phyloP scores from a whole-genome alignment of 2,329 filamentous ascomycete genomes.

The Trematosphaeria pertusa region DNA sequence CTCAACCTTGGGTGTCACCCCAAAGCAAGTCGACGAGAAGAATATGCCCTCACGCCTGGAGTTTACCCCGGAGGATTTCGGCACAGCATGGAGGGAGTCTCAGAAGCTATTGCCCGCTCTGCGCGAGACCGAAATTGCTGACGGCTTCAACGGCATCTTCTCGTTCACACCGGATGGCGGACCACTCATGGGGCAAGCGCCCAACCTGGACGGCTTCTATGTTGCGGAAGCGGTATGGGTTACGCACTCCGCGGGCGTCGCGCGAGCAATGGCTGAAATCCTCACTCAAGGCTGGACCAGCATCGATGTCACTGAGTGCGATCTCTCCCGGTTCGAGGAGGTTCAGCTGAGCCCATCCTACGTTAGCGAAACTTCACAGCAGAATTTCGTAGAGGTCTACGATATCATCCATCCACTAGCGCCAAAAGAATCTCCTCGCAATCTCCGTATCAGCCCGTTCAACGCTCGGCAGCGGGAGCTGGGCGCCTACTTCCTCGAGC shows the following conservation, averaged over 20 bases:
- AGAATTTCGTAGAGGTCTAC: conserved; percentile 70
- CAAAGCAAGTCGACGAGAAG: conserved; percentile 62
- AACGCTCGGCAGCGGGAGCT: conserved; percentile 61
- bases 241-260: conserved; percentile 69
- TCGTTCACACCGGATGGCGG: conserved; percentile 71
- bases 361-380: conserved; percentile 64
- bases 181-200: conserved; percentile 64
- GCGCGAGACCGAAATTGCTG: conserved; percentile 58
- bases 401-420: conserved; percentile 69
- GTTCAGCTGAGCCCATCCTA: conserved; percentile 65
- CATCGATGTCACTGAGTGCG: conserved; percentile 66
- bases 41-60: conserved; percentile 69
- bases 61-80: conserved; percentile 67
- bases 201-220: conserved; percentile 66
- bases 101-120: conserved; percentile 63
- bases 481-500: conserved; percentile 66
- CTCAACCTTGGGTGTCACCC: conserved; percentile 60
- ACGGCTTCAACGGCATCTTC: conserved; percentile 71
- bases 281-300: conserved; percentile 63
- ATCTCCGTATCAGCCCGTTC: conserved; percentile 67
- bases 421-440: conserved; percentile 63
- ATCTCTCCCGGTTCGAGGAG: conserved; percentile 67
- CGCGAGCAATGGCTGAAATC: conserved; percentile 65
- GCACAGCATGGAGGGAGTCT: conserved; percentile 65
- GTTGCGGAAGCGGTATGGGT: conserved; percentile 73